Evolutionary conservation across 2,329 filamentous ascomycete genomes (phyloP).

Genomic region (Thelonectria olida): DNA sequence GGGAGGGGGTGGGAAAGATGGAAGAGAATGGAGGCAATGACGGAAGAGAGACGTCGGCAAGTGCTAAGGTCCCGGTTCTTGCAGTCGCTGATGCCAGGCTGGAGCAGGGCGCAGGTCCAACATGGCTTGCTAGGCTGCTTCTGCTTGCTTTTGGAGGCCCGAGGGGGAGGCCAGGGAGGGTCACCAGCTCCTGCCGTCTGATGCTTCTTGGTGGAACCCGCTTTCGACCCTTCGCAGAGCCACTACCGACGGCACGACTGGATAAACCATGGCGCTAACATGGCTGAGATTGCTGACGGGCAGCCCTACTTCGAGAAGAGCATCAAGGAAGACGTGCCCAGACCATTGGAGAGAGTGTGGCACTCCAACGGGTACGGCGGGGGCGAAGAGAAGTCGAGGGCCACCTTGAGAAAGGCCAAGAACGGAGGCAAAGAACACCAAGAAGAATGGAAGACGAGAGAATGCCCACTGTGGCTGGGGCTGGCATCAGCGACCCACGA

Average conservation of each 20-base stretch:
- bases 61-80: background rate
- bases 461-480: slow-evolving; percentile 14
- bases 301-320: background rate
- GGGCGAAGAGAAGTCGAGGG: slow-evolving; percentile 1
- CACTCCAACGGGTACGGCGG: slow-evolving; percentile 13
- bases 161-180: background rate
- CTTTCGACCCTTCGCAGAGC: slow-evolving; percentile 1
- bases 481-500: background rate
- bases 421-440: background rate
- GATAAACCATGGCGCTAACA: no score
- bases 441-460: no score
- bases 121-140: slow-evolving; percentile 6
- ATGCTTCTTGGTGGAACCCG: slow-evolving; percentile 16
- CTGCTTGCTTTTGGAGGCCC: background rate
- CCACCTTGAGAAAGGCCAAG: background rate
- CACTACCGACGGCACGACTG: background rate
- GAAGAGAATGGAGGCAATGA: slow-evolving; percentile 36
- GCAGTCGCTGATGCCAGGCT: background rate
- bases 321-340: background rate
- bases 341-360: no score
- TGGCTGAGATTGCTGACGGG: slow-evolving; percentile 18
- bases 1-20: background rate
- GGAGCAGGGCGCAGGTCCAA: slow-evolving; percentile 17
- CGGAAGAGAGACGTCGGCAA: slow-evolving; percentile 34
- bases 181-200: slow-evolving; percentile 19